Conservation (phyloP, 805 yeast genomes). For the Kodamaea lidongshanica region DNA sequence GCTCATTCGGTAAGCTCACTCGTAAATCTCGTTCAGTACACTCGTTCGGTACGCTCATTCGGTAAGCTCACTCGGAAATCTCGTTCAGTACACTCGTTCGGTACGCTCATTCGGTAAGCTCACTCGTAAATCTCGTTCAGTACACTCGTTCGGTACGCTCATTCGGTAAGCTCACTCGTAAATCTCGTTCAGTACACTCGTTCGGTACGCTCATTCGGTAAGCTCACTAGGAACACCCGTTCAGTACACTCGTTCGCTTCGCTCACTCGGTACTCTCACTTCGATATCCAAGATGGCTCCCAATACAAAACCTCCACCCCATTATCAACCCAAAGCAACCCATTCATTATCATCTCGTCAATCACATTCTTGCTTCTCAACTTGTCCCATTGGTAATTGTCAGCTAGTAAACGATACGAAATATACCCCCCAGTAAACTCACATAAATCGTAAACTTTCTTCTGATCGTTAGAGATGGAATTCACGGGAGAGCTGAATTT, state of each 20-base stretch:
- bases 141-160: too few relatives aligned
- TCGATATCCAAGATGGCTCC: conserved; percentile 68
- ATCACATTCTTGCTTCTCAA: conserved; percentile 57
- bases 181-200: too few relatives aligned
- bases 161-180: too few relatives aligned
- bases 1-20: too few relatives aligned
- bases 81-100: too few relatives aligned
- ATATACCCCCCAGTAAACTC: conserved; percentile 71
- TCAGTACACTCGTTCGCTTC: background rate
- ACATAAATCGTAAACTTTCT: conserved; percentile 65
- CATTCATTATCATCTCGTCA: conserved; percentile 74
- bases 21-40: too few relatives aligned
- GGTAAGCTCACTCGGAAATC: too few relatives aligned
- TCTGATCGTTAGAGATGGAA: conserved; percentile 51
- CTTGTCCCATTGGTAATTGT: conserved; percentile 70
- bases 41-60: too few relatives aligned
- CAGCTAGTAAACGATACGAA: conserved; percentile 54
- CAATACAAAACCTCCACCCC: conserved; percentile 48
- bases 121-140: too few relatives aligned
- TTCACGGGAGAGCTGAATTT: conserved; percentile 27
- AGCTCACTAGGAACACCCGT: too few relatives aligned
- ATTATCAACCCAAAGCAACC: conserved; percentile 80
- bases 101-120: too few relatives aligned
- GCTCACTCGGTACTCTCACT: background rate
- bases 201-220: too few relatives aligned